Evolutionary conservation across 176 grass and related monocot genomes (phyloP).

Genomic region (Triticum timopheevii): DNA sequence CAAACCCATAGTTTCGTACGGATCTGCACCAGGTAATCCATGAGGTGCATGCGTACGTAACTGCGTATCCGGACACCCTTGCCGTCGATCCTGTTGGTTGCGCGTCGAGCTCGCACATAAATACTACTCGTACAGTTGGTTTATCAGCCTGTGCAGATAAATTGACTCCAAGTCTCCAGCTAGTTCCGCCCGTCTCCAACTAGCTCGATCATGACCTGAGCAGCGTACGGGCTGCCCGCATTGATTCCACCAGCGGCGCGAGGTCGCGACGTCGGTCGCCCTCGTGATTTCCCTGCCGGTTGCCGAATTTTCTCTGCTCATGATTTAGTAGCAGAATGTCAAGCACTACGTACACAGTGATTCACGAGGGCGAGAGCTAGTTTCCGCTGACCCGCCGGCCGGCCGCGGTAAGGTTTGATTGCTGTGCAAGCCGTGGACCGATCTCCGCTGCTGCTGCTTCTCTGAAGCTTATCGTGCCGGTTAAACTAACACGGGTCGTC

Average conservation of each 20-base stretch:
- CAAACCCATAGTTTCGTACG: background rate
- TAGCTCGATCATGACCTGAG: background rate
- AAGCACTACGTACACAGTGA: background rate
- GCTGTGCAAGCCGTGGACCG: constrained; percentile 33
- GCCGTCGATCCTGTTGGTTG: background rate
- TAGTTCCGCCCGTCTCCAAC: background rate
- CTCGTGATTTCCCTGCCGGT: background rate
- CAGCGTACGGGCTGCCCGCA: background rate
- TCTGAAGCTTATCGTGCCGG: background rate
- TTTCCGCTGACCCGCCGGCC: constrained; percentile 7
- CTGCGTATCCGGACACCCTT: background rate
- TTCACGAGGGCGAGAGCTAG: background rate
- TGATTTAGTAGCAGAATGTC: background rate
- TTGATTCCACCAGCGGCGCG: background rate
- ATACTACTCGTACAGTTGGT: background rate
- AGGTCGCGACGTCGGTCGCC: background rate
- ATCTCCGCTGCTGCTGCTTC: background rate
- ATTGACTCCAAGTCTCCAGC: background rate
- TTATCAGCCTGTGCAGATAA: background rate
- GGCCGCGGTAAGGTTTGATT: constrained; percentile 27
- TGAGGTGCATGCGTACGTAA: background rate
- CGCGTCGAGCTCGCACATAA: background rate
- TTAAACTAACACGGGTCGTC: background rate
- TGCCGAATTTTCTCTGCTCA: background rate
- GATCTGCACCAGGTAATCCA: background rate